Evolutionary conservation across 2,329 filamentous ascomycete genomes (phyloP).

Genomic region (Cercospora sp.): DNA sequence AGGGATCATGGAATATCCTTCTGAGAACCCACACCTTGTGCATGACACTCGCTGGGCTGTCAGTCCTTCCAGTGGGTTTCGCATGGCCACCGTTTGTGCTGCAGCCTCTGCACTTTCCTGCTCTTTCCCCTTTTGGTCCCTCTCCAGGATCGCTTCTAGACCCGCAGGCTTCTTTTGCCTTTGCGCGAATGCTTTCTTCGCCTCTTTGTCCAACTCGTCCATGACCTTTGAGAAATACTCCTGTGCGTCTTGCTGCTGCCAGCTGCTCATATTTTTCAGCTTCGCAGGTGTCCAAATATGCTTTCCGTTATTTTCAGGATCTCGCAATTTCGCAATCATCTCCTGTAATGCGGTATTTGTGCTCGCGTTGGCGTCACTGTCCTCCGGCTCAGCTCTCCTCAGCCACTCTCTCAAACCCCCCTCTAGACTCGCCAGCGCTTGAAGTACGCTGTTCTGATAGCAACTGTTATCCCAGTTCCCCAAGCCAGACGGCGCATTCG

Average conservation of each 20-base stretch:
- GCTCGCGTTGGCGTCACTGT: constrained; percentile 22
- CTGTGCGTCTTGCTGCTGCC: constrained; percentile 95
- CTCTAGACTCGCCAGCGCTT: constrained; percentile 61
- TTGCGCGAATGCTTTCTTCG: constrained; percentile 38
- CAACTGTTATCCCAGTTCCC: constrained; percentile 95
- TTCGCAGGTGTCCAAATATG: constrained; percentile 79
- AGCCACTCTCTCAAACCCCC: constrained; percentile 40
- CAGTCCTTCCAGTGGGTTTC: constrained; percentile 83
- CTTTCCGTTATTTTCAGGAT: constrained; percentile 67
- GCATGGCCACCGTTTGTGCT: constrained; percentile 27
- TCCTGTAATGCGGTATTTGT: constrained; percentile 56
- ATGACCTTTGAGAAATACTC: constrained; percentile 89
- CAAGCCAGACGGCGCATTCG: constrained; percentile 59
- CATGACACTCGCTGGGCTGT: constrained; percentile 88
- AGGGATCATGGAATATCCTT: constrained; percentile 83
- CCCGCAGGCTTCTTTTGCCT: constrained; percentile 26
- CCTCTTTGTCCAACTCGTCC: constrained; percentile 60
- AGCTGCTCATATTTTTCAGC: constrained; percentile 89
- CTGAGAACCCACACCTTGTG: constrained; percentile 78
- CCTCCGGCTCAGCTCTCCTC: constrained; percentile 15
- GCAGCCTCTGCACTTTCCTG: constrained; percentile 12
- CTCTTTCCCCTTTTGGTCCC: constrained; percentile 16
- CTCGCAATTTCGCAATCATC: constrained; percentile 69
- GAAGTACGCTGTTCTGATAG: constrained; percentile 92
- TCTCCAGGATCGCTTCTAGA: constrained; percentile 30